Conservation (phyloP, 805 yeast species). For the Ogataea siamensis region DNA sequence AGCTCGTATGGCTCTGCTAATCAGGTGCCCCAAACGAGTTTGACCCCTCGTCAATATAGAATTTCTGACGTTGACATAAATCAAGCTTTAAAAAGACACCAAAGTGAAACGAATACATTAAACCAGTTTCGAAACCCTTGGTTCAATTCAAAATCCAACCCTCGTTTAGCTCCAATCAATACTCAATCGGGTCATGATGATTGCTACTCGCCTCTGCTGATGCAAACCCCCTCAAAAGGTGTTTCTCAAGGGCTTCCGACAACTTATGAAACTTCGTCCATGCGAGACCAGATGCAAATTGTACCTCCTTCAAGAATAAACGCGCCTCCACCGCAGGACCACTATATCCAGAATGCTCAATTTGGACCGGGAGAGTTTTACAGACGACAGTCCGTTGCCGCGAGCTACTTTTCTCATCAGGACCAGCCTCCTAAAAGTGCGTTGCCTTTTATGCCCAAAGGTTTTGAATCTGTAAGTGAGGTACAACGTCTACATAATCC, state of each 20-base stretch:
- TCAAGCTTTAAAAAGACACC: slow-evolving; percentile 21
- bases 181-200: slow-evolving; percentile 13
- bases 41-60: slow-evolving; percentile 20
- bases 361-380: slow-evolving; percentile 17
- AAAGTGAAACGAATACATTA: slow-evolving; percentile 16
- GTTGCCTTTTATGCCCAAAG: slow-evolving; percentile 11
- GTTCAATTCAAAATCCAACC: slow-evolving; percentile 14
- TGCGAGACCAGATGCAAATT: slow-evolving; percentile 20
- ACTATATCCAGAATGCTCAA: slow-evolving; percentile 14
- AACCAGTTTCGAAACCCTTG: slow-evolving; percentile 25
- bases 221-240: slow-evolving; percentile 18
- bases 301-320: slow-evolving; percentile 35
- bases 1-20: slow-evolving; percentile 3
- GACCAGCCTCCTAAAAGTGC: slow-evolving; percentile 19
- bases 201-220: slow-evolving; percentile 14
- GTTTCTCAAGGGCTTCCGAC: slow-evolving; percentile 27
- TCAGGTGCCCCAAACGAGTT: slow-evolving; percentile 10
- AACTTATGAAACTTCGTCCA: slow-evolving; percentile 25
- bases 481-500: slow-evolving; percentile 13
- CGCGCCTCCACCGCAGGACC: slow-evolving; percentile 28
- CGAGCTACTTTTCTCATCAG: slow-evolving; percentile 19
- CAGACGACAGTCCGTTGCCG: slow-evolving; percentile 34
- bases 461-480: slow-evolving; percentile 6
- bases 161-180: slow-evolving; percentile 18
- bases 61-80: slow-evolving; percentile 17